Evolutionary conservation across 805 yeast species (phyloP), one percentile per base, ranked within the genome.

Genomic region (Candida takata): DNA sequence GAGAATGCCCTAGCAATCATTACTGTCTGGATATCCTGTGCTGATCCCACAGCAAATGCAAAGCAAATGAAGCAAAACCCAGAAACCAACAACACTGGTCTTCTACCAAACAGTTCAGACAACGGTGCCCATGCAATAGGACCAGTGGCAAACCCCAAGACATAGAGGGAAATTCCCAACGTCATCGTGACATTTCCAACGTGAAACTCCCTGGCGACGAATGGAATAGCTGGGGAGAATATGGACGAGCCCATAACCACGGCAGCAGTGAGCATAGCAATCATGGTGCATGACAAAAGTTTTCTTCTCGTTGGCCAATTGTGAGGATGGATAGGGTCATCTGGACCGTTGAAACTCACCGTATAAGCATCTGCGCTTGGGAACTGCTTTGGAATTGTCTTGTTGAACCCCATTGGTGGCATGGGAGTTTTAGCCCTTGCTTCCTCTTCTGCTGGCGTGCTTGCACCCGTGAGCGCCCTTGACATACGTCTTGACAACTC

Each of bases 101-200:
- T 72, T 58, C 95, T 72, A 36, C 94, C 92, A 46, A 69, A 79
- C 25, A 80, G 51, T 56, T 83, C 95, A n/a, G 90, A 79, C 25
- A 83, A 55, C 5, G 95, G 95, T 18, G 92, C 96, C 86, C 92
- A 88, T 25, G 85, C 51, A 34, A 88, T 66, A 4, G 97, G 97
- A 14, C 97, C 96, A 1, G 85, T 71, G 1, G 96, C 97, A 60
- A 87, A 90, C 9, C 97, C 97, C 28, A 86, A 58, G n/a, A 88
- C 96, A 50, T 75, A 88, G 18, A 87, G 65, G 0, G 96, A 77
- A 8, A 86, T 70, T 38, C 85, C 83, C 31, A 90, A 67, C 16
- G 84, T 71, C 11, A 82, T 80, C n/a, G 78, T 88, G 9, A 77
- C 82, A 6, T 51, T 43, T 28, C 83, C 79, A 32, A 88, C 76